Conservation (phyloP, 768 basidiomycete genomes). For the Rhizopogon vesiculosus region DNA sequence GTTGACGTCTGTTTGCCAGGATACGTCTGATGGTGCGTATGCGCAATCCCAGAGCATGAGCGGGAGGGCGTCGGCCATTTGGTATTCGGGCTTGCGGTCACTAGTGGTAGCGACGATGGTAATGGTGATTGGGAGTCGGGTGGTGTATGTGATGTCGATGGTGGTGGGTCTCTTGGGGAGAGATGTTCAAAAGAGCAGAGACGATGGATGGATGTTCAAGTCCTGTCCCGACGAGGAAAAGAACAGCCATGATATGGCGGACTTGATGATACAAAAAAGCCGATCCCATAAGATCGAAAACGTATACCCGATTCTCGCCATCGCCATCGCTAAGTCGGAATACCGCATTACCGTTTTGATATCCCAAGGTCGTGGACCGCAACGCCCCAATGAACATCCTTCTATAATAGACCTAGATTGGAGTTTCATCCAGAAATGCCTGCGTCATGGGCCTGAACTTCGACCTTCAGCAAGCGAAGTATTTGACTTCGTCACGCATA, state of each 20-base stretch:
- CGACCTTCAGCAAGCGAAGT: too few species aligned
- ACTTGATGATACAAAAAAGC: slow-evolving; percentile 97
- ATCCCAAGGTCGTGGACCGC: too few species aligned
- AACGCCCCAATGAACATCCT: too few species aligned
- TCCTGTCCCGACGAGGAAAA: slow-evolving; percentile 60
- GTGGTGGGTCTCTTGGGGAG: slow-evolving; percentile 25
- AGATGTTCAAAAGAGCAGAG: slow-evolving; percentile 65
- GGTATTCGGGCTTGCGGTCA: slow-evolving; percentile 83
- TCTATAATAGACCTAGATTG: too few species aligned
- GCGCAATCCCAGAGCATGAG: slow-evolving; percentile 90
- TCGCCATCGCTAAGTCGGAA: slow-evolving; percentile 16
- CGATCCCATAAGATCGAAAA: slow-evolving; percentile 80
- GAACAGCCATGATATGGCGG: slow-evolving; percentile 56
- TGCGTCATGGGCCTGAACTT: too few species aligned
- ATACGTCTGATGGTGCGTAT: slow-evolving; percentile 60
- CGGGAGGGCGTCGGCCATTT: slow-evolving; percentile 90
- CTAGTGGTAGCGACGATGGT: slow-evolving; percentile 31
- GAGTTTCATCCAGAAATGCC: background rate
- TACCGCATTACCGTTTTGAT: too few species aligned
- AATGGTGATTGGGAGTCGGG: slow-evolving; percentile 12
- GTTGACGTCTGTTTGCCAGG: slow-evolving; percentile 64
- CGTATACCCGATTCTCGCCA: slow-evolving; percentile 37
- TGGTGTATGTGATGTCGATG: slow-evolving; percentile 24
- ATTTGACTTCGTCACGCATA: too few species aligned
- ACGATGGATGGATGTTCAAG: slow-evolving; percentile 72